Base-by-base conservation (phyloP, 805 yeast species). In the Saturnispora dispora region DNA sequence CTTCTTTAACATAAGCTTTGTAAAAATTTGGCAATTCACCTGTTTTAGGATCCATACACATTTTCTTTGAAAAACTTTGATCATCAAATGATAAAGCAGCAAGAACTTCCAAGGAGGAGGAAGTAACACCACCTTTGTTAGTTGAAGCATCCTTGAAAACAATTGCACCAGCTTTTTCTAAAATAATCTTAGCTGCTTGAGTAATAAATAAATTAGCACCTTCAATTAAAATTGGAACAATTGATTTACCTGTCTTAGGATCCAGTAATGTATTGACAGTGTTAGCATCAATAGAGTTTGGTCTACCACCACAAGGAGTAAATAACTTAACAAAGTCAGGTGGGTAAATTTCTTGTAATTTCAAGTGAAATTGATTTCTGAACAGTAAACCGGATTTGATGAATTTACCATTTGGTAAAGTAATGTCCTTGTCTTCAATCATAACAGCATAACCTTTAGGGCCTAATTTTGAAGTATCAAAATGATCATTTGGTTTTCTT, bases 301-400 rank as follows among this genome's bases (percentile, higher is more conserved):
- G 99, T 71, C 99, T 85, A 60, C 99, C 99, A 69, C 99, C 99
- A 71, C 99, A 91, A 53, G 99, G 99, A 42, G 90, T 97, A 70
- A 93, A 90, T 63, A 91, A 72, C 61, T 88, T 89, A 55, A 89
- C 75, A 32, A 77, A 76, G 44, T 79, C 77, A 25, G 58, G 52
- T 40, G 78, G 80, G 61, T 79, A 81, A 55, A 77, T 77, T 54
- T 85, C 82, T 55, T 80, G 77, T 53, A 85, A 66, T 58, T 81
- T 79, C 58, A 88, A 74, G 66, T 91, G 99, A 82, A 86, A 91
- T 40, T 81, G 77, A 71, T 91, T 93, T 72, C 99, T 82, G 74
- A 90, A 93, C 18, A 82, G 77, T 46, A 89, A 83, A 62, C 99
- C 99, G 62, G 85, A 85, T 51, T 87, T 76, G 33, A 93, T 79